These are phyloP conservation scores for Chlamydomonas sp. DNA, from an alignment of 139 green algal genomes.

Conservation along the genomic window DNA sequence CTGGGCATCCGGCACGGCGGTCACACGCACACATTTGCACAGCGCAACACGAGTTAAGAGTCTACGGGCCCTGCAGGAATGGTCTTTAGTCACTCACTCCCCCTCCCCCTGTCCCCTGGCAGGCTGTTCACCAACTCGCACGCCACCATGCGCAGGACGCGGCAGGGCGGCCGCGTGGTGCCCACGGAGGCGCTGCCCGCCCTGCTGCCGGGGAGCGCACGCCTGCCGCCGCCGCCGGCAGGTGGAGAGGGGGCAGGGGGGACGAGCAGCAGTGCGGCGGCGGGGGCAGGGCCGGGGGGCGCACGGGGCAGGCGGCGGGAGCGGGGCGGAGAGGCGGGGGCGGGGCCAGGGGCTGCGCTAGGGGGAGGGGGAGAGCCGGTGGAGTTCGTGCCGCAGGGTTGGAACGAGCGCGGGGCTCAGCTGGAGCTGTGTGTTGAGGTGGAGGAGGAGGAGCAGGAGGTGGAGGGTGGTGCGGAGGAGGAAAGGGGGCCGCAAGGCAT, in stretches of 20 bases:
- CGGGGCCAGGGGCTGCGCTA: neutral
- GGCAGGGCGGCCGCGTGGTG: neutral
- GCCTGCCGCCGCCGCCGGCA: neutral
- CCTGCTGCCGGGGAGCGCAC: neutral
- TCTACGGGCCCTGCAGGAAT: neutral
- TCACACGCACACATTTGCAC: neutral
- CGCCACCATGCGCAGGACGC: neutral
- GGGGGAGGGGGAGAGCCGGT: too few relatives aligned
- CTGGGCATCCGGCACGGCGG: neutral
- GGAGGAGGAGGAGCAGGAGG: neutral
- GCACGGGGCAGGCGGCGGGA: neutral
- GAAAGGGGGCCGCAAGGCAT: neutral
- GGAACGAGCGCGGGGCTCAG: neutral
- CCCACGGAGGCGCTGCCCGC: conserved; percentile 8
- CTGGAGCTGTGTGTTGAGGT: neutral
- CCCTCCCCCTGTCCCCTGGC: neutral
- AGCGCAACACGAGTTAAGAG: neutral
- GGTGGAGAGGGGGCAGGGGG: neutral
- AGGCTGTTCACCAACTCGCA: conserved; percentile 11
- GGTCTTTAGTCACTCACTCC: neutral
- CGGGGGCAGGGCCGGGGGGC: too few relatives aligned
- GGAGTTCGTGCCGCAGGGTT: neutral
- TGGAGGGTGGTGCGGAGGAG: neutral
- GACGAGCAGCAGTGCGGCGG: neutral
- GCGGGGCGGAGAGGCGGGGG: neutral